Conservation (phyloP, 371 early-diverging fungal species). For the Circinella minor region DNA sequence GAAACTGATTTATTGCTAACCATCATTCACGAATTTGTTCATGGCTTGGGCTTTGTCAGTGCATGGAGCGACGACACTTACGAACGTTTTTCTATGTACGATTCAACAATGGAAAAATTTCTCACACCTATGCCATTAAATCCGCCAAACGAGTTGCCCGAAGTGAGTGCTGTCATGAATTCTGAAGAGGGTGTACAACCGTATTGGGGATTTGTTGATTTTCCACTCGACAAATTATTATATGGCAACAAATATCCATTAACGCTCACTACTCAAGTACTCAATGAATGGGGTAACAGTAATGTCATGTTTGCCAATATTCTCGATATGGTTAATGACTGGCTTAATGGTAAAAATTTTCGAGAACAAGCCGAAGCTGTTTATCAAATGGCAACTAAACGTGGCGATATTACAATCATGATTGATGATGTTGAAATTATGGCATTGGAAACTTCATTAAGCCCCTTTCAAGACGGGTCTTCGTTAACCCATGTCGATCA, state of each 20-base stretch:
- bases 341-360: conserved; percentile 25
- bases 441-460: conserved; percentile 41
- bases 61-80: conserved; percentile 53
- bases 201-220: conserved; percentile 55
- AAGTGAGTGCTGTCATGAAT: conserved; percentile 1
- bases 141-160: conserved; percentile 24
- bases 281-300: conserved; percentile 33
- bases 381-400: conserved; percentile 24
- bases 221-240: conserved; percentile 43
- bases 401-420: conserved; percentile 10
- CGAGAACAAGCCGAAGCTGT: conserved; percentile 15
- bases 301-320: conserved; percentile 34
- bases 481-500: conserved; percentile 47
- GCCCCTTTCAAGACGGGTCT: conserved; percentile 42
- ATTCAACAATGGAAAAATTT: conserved; percentile 20
- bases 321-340: conserved; percentile 42
- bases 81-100: conserved; percentile 24
- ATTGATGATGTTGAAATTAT: conserved; percentile 7
- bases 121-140: conserved; percentile 35
- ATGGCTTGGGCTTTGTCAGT: conserved; percentile 71
- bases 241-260: conserved; percentile 16
- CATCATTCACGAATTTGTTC: conserved; percentile 64
- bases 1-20: conserved; percentile 57
- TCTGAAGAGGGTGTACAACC: conserved; percentile 28
- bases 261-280: conserved; percentile 17